Evolutionary conservation across 495 filamentous ascomycete species (phyloP), one percentile per base, ranked within the genome.

Genomic region (Trypethelium eluteriae): DNA sequence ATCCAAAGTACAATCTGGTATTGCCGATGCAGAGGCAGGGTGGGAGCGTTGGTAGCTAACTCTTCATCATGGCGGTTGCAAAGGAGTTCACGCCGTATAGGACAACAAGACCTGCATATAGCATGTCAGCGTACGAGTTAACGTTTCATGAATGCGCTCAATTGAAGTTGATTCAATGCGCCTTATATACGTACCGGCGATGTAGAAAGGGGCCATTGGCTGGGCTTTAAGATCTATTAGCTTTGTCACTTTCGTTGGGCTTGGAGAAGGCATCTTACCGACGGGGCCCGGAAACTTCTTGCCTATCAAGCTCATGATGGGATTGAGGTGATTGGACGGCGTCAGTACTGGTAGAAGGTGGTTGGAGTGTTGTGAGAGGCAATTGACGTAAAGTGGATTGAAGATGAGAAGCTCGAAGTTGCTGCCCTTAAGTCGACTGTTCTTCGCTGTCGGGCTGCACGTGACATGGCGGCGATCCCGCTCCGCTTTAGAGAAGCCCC

Each of bases 271-370:
- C 47, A 71, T 87, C 92, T 69, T 88, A 96, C 93, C 83, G 73
- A 96, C 77, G 57, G 90, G 89, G 70, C 86, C 84, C 72, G 89
- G 89, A 82, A 93, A 98, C 84, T 96, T 96, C 86, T 95, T 96
- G 75, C 87, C 87, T 77, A 96, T 83, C 79, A 90, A 81, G 81
- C 85, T 83, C 90, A 93, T 92, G 69, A 75, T 88, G 81, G 73
- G 74, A 10, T 59, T 3, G 18, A 70, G 38, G 67, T n/a, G 62
- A 63, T 64, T 63, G 68, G 47, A 68, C 65, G 41, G 53, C 62
- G 49, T 62, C 47, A 25, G 36, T 14, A 39, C 14, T 39, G 14
- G 49, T 25, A n/a, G 44, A 46, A n/a, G 14, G 41, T n/a, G 32
- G 34, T 69, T 62, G 49, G 41, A 66, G 64, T 49, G 49, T 68